Conservation (phyloP, 2,329 filamentous ascomycete species). For the Penicillium thymicola region DNA sequence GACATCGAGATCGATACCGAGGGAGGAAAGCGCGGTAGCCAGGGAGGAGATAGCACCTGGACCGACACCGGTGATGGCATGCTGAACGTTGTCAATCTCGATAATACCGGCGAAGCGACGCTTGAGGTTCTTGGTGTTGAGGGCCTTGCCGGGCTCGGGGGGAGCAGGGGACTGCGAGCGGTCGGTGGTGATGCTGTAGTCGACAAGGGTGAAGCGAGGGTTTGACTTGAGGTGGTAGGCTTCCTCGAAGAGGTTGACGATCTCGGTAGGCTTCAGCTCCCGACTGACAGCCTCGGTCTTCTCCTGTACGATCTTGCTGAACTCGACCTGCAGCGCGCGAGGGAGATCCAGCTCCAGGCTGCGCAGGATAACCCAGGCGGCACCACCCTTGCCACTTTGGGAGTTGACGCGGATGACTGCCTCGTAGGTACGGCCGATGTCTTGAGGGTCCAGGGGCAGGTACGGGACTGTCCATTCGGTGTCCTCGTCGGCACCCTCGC, state of each 20-base stretch:
- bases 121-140: constrained; percentile 73
- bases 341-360: constrained; percentile 89
- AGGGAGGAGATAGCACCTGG: constrained; percentile 89
- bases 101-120: constrained; percentile 83
- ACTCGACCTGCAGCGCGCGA: constrained; percentile 85
- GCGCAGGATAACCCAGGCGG: constrained; percentile 88
- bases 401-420: constrained; percentile 97
- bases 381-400: constrained; percentile 90
- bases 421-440: constrained; percentile 96
- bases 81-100: constrained; percentile 75
- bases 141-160: constrained; percentile 64
- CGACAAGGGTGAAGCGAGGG: constrained; percentile 79
- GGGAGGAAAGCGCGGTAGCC: constrained; percentile 70
- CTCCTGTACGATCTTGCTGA: constrained; percentile 80
- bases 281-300: constrained; percentile 76
- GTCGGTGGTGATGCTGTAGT: constrained; percentile 88
- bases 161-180: constrained; percentile 72
- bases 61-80: constrained; percentile 73
- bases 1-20: constrained; percentile 86
- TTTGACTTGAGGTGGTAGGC: constrained; percentile 83
- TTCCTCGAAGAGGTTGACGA: constrained; percentile 80
- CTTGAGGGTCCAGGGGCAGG: constrained; percentile 84
- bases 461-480: constrained; percentile 79
- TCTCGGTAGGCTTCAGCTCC: constrained; percentile 80
- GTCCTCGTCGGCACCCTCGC: constrained; percentile 60